Evolutionary conservation across 352 stramenopile species (phyloP).

Genomic region (Globisporangium nodosum): DNA sequence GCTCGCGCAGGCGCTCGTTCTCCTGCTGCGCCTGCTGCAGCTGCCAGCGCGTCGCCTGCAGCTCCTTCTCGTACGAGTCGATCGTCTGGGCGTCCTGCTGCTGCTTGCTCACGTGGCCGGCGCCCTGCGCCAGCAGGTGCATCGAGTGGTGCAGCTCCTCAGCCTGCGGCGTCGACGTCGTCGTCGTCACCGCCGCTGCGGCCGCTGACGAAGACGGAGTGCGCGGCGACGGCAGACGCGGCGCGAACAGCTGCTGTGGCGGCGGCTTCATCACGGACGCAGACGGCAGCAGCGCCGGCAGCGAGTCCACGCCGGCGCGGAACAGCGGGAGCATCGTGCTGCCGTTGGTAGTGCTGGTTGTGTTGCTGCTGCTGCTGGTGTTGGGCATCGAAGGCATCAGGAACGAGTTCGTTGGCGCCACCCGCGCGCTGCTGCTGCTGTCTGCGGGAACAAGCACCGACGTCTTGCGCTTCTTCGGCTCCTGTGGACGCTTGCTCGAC

Average conservation of each 20-base stretch:
- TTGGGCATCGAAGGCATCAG: neutral
- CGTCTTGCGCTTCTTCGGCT: constrained; percentile 16
- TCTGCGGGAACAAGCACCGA: neutral
- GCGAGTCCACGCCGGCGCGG: constrained; percentile 29
- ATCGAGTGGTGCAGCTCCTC: constrained; percentile 40
- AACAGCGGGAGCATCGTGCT: constrained; percentile 24
- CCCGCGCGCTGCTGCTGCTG: constrained; percentile 5
- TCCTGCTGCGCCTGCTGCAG: constrained; percentile 72
- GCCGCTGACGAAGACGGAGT: neutral
- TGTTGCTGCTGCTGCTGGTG: neutral
- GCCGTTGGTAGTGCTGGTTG: too few relatives aligned
- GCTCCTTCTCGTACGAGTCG: constrained; percentile 64
- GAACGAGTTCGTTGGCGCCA: constrained; percentile 16
- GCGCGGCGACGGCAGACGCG: constrained; percentile 23
- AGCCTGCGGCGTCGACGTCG: constrained; percentile 5
- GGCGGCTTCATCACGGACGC: constrained; percentile 10
- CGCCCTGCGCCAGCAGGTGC: constrained; percentile 58
- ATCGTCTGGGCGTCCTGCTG: constrained; percentile 32
- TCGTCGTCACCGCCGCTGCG: neutral
- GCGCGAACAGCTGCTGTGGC: constrained; percentile 28
- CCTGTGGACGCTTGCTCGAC: constrained; percentile 5
- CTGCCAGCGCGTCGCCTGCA: constrained; percentile 56
- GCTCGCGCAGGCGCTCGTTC: constrained; percentile 62
- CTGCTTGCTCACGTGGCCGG: constrained; percentile 60
- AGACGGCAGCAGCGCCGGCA: constrained; percentile 52